Conservation (phyloP, 83 land plant genomes). For the Picea mariana region DNA sequence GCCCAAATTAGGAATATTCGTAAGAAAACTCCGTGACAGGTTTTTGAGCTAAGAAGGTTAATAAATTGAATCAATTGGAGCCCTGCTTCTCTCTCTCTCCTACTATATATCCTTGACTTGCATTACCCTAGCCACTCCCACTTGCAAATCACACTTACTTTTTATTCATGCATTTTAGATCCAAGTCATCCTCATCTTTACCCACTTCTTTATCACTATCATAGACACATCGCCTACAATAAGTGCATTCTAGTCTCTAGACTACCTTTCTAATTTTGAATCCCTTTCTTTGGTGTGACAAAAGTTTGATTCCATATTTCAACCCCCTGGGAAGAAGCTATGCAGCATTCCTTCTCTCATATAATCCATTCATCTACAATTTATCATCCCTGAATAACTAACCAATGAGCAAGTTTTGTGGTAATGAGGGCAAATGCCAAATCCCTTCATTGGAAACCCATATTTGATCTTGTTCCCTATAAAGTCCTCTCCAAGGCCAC, state of each 20-base stretch:
- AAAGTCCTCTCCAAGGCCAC: too few relatives aligned
- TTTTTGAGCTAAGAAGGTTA: background rate
- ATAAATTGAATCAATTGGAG: background rate
- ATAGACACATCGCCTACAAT: background rate
- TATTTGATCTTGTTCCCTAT: too few relatives aligned
- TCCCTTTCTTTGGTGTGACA: background rate
- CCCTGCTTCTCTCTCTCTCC: background rate
- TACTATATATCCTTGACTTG: background rate
- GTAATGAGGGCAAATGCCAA: too few relatives aligned
- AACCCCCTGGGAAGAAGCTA: too few relatives aligned
- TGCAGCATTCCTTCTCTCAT: too few relatives aligned
- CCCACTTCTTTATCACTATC: background rate
- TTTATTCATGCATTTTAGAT: constrained; percentile 5
- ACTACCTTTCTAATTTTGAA: background rate
- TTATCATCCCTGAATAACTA: too few relatives aligned
- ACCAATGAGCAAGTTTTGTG: too few relatives aligned
- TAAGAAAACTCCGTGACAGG: background rate
- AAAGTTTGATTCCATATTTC: too few relatives aligned
- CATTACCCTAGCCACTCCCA: background rate
- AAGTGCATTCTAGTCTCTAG: background rate
- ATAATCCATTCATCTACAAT: too few relatives aligned
- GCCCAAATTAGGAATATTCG: background rate
- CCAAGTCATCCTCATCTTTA: background rate
- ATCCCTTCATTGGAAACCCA: too few relatives aligned
- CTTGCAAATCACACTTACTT: background rate